Evolutionary conservation across 1,284 basidiomycete genomes (phyloP).

Genomic region (Cryptococcus sp.): DNA sequence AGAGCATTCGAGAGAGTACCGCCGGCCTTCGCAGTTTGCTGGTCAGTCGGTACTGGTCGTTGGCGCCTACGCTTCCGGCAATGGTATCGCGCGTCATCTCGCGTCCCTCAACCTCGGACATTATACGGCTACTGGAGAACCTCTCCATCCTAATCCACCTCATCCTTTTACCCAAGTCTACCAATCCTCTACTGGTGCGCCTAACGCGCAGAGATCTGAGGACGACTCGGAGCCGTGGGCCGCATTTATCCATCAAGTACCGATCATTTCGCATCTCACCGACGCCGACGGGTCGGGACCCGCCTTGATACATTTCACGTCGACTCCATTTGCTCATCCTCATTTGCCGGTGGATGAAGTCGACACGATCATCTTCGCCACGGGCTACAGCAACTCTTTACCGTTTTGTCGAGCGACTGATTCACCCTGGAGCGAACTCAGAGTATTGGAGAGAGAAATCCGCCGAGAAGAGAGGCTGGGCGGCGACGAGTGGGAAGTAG

Average conservation of each 20-base stretch:
- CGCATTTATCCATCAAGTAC: constrained; percentile 36
- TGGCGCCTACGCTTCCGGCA: constrained; percentile 58
- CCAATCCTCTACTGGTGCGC: constrained; percentile 33
- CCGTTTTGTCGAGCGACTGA: constrained; percentile 49
- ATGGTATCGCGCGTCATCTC: constrained; percentile 58
- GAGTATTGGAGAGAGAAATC: constrained; percentile 23
- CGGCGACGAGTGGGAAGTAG: constrained; percentile 28
- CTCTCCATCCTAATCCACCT: constrained; percentile 5
- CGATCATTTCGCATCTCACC: constrained; percentile 43
- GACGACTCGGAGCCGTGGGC: constrained; percentile 41
- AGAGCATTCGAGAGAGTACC: constrained; percentile 57
- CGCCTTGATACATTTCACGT: constrained; percentile 34
- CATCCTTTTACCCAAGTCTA: constrained; percentile 36
- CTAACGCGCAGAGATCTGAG: constrained; percentile 4
- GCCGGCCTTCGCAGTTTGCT: constrained; percentile 43
- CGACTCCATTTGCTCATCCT: too few species aligned
- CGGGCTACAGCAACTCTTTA: constrained; percentile 55
- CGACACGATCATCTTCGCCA: constrained; percentile 55
- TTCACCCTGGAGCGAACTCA: constrained; percentile 39
- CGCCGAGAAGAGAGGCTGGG: constrained; percentile 15
- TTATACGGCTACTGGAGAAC: background rate
- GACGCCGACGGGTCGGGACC: constrained; percentile 8
- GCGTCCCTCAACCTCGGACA: constrained; percentile 41
- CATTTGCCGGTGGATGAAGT: constrained; percentile 28
- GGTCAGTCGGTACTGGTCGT: constrained; percentile 56